A percentile compares a stretch with the other conserved stretches of the same genome.
Evolutionary conservation across 345 rosid species (phyloP).

Genomic region (Physaria fendleri): DNA sequence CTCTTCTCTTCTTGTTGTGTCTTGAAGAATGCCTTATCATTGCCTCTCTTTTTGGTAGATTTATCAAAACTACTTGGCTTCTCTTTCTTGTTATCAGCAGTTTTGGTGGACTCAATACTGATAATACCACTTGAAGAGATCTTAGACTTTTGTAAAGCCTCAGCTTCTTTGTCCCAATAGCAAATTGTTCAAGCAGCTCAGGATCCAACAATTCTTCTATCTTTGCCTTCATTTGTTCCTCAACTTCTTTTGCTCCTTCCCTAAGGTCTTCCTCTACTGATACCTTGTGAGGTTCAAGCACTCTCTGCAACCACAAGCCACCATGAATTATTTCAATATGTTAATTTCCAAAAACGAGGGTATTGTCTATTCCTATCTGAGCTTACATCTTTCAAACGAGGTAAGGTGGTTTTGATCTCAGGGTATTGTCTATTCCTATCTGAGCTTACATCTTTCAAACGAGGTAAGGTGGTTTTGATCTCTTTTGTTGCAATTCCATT

Average conservation of each 20-base stretch:
- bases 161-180: conserved; percentile 57
- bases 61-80: conserved; percentile 39
- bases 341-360: background rate
- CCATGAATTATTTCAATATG: conserved; percentile 8
- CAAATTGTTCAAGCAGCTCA: conserved; percentile 60
- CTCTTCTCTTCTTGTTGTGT: conserved; percentile 55
- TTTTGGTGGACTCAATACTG: conserved; percentile 48
- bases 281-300: conserved; percentile 65
- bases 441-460: conserved; percentile 70
- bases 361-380: background rate
- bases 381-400: conserved; percentile 80
- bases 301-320: conserved; percentile 42
- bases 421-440: background rate
- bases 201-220: conserved; percentile 52
- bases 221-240: conserved; percentile 69
- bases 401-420: conserved; percentile 55
- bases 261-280: conserved; percentile 85
- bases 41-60: conserved; percentile 50
- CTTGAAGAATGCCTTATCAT: conserved; percentile 38
- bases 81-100: conserved; percentile 27
- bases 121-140: conserved; percentile 49
- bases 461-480: conserved; percentile 53
- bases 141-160: conserved; percentile 61
- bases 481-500: conserved; percentile 55
- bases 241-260: conserved; percentile 73